A percentile compares a stretch with the other conserved stretches of the same genome.
These are phyloP conservation scores for Paraleonurus japonicus DNA, from an alignment of 257 asterid genomes.

Conservation along the genomic window DNA sequence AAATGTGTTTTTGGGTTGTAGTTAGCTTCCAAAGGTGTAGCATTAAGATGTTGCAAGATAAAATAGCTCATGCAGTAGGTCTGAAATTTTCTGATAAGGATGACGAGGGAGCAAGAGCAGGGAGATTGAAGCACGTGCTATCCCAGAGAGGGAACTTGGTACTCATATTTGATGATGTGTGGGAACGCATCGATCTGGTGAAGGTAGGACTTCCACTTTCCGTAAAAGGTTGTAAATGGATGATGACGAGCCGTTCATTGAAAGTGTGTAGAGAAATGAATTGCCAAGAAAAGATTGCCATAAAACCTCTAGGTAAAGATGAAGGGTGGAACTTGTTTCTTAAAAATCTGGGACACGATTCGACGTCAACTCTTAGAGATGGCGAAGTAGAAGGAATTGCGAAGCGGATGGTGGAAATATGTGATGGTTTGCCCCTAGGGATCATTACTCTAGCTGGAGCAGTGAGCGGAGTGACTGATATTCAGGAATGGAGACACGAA, in stretches of 20 bases:
- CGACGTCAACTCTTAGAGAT: neutral
- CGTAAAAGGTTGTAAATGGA: neutral
- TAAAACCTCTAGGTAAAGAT: constrained; percentile 12
- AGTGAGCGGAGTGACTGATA: constrained; percentile 11
- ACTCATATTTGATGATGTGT: constrained; percentile 27
- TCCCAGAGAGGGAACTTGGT: neutral
- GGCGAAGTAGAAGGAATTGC: constrained; percentile 9
- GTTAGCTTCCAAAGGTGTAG: constrained; percentile 8
- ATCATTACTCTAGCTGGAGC: no score
- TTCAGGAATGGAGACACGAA: constrained; percentile 22
- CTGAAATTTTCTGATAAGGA: neutral
- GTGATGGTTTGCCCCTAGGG: no score
- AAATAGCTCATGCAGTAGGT: neutral
- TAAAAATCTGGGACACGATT: neutral
- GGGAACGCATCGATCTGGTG: constrained; percentile 4
- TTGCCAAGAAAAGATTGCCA: neutral
- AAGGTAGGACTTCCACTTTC: constrained; percentile 4
- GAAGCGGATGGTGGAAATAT: neutral
- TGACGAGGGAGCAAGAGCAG: constrained; percentile 8
- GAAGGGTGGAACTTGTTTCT: constrained; percentile 23
- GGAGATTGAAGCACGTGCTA: neutral
- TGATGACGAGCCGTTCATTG: constrained; percentile 15
- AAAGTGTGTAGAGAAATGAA: constrained; percentile 12
- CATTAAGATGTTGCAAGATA: constrained; percentile 6
- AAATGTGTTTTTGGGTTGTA: constrained; percentile 15